Evolutionary conservation across 192 early-diverging fungal species (phyloP), one percentile per base, ranked within the genome.

Genomic region (Coemansia sp.): DNA sequence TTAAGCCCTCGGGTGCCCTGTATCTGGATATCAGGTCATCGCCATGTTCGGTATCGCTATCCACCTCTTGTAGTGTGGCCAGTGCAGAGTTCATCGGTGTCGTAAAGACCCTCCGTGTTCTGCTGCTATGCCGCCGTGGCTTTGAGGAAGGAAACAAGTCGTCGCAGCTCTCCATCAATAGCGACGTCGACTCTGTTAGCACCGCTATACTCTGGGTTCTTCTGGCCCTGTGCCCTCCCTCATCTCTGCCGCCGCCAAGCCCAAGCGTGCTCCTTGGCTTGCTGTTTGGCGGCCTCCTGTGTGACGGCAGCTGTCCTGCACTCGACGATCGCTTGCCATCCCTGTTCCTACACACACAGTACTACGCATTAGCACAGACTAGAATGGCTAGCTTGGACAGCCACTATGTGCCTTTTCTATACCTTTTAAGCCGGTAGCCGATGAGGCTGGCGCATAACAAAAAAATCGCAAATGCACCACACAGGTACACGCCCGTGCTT

Each of bases 191-290:
- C 36, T 80, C 77, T 2, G 48, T 72, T 23, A 80, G 33, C 13
- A 80, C 64, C 9, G 76, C 53, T 14, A 79, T 79, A 33, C 76
- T 79, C 42, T 79, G 76, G 47, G 62, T 70, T 35, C 76, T 62
- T 35, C 76, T 58, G 16, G 53, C 16, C 53, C 13, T 56, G 16
- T 3, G 31, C 7, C 26, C 33, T 18, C 47, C 47, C 12, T 50
- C 47, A 9, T 50, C 13, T 31, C 31, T 31, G 10, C 2, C 7
- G 10, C 2, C 7, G 38, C 38, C 23, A 50, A 50, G 10, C n/a
- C 53, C n/a, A 34, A 34, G 53, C 53, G 16, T n/a, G 53, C 53
- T 31, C 31, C 8, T 26, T 50, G 23, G 6, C 14, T 11, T 50
- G 48, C 48, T 12, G 21, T 8, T 48, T 2, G 45, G 45, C 8